Evolutionary conservation across 371 early-diverging fungal genomes (phyloP).

Genomic region (Dinochytrium kinnereticum): DNA sequence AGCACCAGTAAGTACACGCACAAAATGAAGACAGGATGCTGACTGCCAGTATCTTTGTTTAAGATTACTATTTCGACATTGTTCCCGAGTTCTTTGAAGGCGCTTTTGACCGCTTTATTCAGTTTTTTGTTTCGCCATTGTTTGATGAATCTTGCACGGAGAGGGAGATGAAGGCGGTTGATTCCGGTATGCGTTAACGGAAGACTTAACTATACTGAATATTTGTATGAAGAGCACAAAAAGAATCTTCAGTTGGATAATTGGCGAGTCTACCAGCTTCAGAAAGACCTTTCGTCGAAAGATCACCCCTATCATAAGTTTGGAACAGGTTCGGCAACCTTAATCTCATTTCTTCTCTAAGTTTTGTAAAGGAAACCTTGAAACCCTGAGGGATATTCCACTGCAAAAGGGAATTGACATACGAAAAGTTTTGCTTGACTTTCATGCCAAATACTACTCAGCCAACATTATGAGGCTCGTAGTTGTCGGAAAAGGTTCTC

Average conservation of each 20-base stretch:
- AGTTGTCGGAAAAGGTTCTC: slow-evolving; percentile 81
- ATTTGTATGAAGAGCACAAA: slow-evolving; percentile 71
- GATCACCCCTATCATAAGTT: slow-evolving; percentile 85
- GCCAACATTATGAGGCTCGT: slow-evolving; percentile 92
- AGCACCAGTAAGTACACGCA: slow-evolving; percentile 27
- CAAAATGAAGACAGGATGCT: not conserved
- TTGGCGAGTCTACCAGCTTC: slow-evolving; percentile 84
- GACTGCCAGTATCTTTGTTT: not conserved
- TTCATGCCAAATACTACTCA: slow-evolving; percentile 88
- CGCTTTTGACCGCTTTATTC: slow-evolving; percentile 90
- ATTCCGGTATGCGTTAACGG: slow-evolving; percentile 58
- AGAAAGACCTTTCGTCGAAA: slow-evolving; percentile 74
- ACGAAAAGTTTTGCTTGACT: slow-evolving; percentile 81
- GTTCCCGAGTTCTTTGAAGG: slow-evolving; percentile 84
- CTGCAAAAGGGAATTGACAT: slow-evolving; percentile 73
- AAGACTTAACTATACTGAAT: slow-evolving; percentile 32
- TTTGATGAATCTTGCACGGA: slow-evolving; percentile 88
- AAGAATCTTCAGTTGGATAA: slow-evolving; percentile 85
- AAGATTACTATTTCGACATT: slow-evolving; percentile 93
- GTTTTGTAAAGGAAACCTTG: slow-evolving; percentile 59
- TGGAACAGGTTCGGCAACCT: slow-evolving; percentile 64
- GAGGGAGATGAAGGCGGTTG: slow-evolving; percentile 89
- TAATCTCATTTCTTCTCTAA: not conserved
- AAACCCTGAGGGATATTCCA: slow-evolving; percentile 78
- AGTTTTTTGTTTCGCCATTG: slow-evolving; percentile 90